Evolutionary conservation across 2,329 filamentous ascomycete species (phyloP).

Genomic region (Phaeomoniella chlamydospora): DNA sequence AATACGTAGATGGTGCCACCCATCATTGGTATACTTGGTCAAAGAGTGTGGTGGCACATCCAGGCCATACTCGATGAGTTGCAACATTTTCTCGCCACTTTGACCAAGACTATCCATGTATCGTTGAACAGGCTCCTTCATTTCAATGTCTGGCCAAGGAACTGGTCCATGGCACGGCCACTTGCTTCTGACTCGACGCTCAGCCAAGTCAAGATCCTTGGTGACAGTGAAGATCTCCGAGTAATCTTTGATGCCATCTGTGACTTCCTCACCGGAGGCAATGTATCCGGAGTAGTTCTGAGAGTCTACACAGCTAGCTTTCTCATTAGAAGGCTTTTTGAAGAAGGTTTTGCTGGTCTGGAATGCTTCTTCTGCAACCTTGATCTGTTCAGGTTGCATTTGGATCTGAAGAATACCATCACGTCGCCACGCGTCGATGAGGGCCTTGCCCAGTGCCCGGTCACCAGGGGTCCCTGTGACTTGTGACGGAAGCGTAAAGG

Average conservation of each 20-base stretch:
- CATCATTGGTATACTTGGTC: constrained; percentile 28
- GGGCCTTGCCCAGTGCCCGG: constrained; percentile 21
- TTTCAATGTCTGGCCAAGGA: constrained; percentile 30
- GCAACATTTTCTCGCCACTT: constrained; percentile 30
- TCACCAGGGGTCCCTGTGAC: constrained; percentile 21
- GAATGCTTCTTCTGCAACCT: constrained; percentile 21
- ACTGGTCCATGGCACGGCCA: constrained; percentile 37
- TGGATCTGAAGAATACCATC: constrained; percentile 34
- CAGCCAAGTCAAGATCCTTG: constrained; percentile 27
- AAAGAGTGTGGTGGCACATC: constrained; percentile 24
- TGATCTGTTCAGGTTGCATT: constrained; percentile 21
- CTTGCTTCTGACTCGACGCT: constrained; percentile 22
- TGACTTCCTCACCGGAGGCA: constrained; percentile 27
- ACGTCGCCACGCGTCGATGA: constrained; percentile 27
- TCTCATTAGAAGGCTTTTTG: constrained; percentile 18
- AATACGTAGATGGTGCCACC: constrained; percentile 37
- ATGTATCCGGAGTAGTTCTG: constrained; percentile 35
- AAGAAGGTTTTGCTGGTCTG: constrained; percentile 26
- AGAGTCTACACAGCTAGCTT: constrained; percentile 28
- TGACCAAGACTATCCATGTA: constrained; percentile 28
- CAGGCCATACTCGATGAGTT: constrained; percentile 31
- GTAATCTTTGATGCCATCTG: constrained; percentile 33
- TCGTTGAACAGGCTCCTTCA: constrained; percentile 23
- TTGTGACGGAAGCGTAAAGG: constrained; percentile 25
- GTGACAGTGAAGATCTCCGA: constrained; percentile 39